A percentile compares a stretch with the other conserved stretches of the same genome.
phyloP scores from a whole-genome alignment of 129 eudicot species.

The Saposhnikovia divaricata region DNA sequence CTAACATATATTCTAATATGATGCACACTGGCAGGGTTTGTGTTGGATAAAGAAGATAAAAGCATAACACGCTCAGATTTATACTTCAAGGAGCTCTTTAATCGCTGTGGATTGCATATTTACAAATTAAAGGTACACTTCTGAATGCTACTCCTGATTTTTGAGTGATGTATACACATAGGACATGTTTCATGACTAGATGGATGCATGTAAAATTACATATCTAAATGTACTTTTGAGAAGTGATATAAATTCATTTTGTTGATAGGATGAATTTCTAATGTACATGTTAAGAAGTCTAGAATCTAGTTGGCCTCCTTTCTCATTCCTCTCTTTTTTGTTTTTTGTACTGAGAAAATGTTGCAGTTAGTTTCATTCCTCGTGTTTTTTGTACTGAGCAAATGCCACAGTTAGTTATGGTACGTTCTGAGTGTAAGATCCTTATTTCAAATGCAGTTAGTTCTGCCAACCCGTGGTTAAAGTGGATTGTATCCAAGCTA shows the following conservation, averaged over 20 bases:
- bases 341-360: not conserved
- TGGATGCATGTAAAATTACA: not conserved
- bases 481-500: not conserved
- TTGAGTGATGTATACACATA: not conserved
- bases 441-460: not conserved
- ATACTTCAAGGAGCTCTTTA: slow-evolving; percentile 88
- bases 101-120: slow-evolving; percentile 62
- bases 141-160: not conserved
- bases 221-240: not conserved
- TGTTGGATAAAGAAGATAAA: slow-evolving; percentile 85
- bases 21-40: slow-evolving; percentile 52
- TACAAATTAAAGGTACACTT: slow-evolving; percentile 51
- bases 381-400: not conserved
- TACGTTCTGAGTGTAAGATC: not conserved
- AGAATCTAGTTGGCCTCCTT: not conserved
- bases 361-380: not conserved
- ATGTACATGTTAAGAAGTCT: not conserved
- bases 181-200: not conserved
- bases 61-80: slow-evolving; percentile 84
- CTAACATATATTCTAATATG: not conserved
- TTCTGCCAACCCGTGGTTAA: not conserved
- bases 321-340: not conserved
- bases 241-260: not conserved
- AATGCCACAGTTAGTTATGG: not conserved
- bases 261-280: not conserved